A percentile compares a stretch with the other conserved stretches of the same genome.
phyloP scores from a whole-genome alignment of 768 basidiomycete species.

The Lentinula lateritia region DNA sequence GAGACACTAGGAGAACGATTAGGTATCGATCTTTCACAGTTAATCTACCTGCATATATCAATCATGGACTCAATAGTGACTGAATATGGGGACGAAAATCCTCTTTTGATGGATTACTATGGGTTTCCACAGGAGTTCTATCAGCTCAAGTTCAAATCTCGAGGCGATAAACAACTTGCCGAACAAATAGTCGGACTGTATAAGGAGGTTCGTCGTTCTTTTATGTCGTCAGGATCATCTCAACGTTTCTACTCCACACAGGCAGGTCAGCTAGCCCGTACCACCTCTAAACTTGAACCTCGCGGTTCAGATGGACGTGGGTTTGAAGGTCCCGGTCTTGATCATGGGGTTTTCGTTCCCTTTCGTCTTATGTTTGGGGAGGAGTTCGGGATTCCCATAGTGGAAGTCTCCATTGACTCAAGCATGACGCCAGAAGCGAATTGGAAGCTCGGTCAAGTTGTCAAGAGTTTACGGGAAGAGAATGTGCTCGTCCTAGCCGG shows the following conservation, averaged over 20 bases:
- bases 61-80: constrained; percentile 41
- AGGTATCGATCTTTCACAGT: constrained; percentile 28
- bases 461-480: constrained; percentile 58
- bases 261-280: constrained; percentile 51
- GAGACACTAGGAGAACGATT: constrained; percentile 56
- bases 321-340: constrained; percentile 58
- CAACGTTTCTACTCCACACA: constrained; percentile 13
- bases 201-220: constrained; percentile 33
- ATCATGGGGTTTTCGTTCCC: constrained; percentile 79
- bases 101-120: constrained; percentile 70
- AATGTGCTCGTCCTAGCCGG: constrained; percentile 67
- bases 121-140: constrained; percentile 60
- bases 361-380: constrained; percentile 77
- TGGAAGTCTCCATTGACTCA: constrained; percentile 64
- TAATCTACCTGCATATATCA: not conserved
- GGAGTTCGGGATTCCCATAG: constrained; percentile 59
- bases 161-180: constrained; percentile 53
- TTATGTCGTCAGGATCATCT: not conserved
- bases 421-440: constrained; percentile 55
- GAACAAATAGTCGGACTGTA: constrained; percentile 56
- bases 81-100: constrained; percentile 74
- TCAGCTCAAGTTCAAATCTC: constrained; percentile 60
- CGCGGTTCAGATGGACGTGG: constrained; percentile 67
- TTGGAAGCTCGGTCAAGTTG: constrained; percentile 60
- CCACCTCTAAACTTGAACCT: constrained; percentile 41